Evolutionary conservation across 2,329 filamentous ascomycete species (phyloP).

Genomic region (Alternaria triticina): DNA sequence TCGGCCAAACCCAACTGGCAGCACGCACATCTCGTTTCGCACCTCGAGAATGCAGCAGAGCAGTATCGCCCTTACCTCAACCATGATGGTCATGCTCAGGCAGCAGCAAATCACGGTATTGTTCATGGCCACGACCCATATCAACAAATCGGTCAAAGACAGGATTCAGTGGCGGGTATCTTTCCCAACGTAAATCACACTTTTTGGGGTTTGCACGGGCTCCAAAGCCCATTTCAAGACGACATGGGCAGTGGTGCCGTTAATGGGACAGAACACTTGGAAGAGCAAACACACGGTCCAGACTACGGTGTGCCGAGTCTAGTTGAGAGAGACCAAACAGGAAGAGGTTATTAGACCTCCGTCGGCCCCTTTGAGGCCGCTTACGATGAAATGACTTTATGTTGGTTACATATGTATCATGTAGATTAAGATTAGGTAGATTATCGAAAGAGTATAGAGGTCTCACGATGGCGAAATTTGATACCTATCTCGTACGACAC

Average conservation of each 20-base stretch:
- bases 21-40: constrained; percentile 25
- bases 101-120: constrained; percentile 4
- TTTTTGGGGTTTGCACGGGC: constrained; percentile 39
- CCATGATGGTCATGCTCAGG: background rate
- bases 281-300: constrained; percentile 9
- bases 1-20: constrained; percentile 32
- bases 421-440: background rate
- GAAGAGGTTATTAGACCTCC: constrained; percentile 15
- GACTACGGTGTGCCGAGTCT: constrained; percentile 23
- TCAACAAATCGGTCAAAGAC: background rate
- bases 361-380: background rate
- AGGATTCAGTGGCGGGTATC: constrained; percentile 16
- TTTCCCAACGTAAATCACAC: constrained; percentile 17
- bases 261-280: background rate
- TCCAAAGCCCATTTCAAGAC: constrained; percentile 37
- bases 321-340: constrained; percentile 30
- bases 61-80: constrained; percentile 14
- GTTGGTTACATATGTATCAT: background rate
- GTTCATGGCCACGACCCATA: background rate
- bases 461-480: background rate
- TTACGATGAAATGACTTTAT: background rate
- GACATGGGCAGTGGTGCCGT: constrained; percentile 26
- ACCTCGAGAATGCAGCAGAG: constrained; percentile 31
- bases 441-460: background rate
- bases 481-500: background rate